Evolutionary conservation across 2,329 filamentous ascomycete species (phyloP).

Genomic region (Fusarium penzigii): DNA sequence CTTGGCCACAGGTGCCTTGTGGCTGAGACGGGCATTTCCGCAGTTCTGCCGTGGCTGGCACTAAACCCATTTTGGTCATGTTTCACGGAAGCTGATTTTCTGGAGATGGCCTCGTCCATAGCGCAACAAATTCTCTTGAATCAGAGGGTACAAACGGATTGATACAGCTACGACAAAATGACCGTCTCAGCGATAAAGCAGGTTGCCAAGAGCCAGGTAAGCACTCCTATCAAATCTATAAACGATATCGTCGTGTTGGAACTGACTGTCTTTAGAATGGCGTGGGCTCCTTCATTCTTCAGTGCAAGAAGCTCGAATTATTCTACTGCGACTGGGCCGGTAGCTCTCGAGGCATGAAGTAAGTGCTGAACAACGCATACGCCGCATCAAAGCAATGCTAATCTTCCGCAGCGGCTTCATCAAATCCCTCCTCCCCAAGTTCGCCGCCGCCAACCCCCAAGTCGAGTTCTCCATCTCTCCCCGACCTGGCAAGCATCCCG

Average conservation of each 20-base stretch:
- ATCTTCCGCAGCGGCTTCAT: conserved; percentile 69
- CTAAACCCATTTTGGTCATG: conserved; percentile 29
- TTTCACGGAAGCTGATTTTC: conserved; percentile 28
- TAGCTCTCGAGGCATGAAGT: conserved; percentile 95
- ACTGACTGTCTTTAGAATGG: conserved; percentile 69
- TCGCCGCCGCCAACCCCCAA: conserved; percentile 79
- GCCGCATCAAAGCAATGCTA: conserved; percentile 18
- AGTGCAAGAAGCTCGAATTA: conserved; percentile 94
- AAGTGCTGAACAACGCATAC: conserved; percentile 30
- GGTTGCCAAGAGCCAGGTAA: conserved; percentile 56
- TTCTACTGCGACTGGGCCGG: conserved; percentile 97
- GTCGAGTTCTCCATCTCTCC: conserved; percentile 93
- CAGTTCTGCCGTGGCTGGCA: conserved; percentile 12
- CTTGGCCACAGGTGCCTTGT: conserved; percentile 14
- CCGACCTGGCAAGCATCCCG: conserved; percentile 84
- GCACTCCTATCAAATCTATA: conserved; percentile 4
- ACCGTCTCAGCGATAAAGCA: conserved; percentile 55
- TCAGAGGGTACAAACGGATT: conserved; percentile 30
- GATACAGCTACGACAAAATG: conserved; percentile 46
- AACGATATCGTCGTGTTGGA: not conserved
- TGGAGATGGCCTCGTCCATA: conserved; percentile 16
- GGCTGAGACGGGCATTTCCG: conserved; percentile 18
- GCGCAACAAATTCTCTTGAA: conserved; percentile 25
- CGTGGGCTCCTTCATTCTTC: conserved; percentile 92
- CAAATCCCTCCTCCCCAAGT: conserved; percentile 70